phyloP scores from a whole-genome alignment of 208 protist genomes.

The Crithidia expoeki region DNA sequence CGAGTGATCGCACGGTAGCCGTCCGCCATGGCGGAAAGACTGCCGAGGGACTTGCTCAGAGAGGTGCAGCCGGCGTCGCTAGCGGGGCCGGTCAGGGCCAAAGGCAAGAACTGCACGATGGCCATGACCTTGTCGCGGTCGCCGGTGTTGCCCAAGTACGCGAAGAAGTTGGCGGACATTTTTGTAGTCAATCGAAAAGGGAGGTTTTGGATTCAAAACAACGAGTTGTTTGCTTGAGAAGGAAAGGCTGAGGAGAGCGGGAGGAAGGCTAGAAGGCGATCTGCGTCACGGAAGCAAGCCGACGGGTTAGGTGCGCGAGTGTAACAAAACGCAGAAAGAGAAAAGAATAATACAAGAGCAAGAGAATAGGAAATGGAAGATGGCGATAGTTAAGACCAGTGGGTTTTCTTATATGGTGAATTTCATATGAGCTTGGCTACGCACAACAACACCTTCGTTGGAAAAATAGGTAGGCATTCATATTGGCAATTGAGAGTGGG shows the following conservation, averaged over 20 bases:
- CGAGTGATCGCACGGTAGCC: slow-evolving; percentile 87
- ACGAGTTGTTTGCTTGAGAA: slow-evolving; percentile 18
- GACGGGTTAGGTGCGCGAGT: not conserved
- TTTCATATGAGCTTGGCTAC: too few species aligned
- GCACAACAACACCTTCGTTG: too few species aligned
- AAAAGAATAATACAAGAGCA: slow-evolving; percentile 13
- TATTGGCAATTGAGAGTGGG: too few species aligned
- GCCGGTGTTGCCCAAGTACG: slow-evolving; percentile 73
- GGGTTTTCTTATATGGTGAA: too few species aligned
- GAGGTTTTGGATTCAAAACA: too few species aligned
- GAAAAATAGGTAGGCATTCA: too few species aligned
- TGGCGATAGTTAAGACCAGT: too few species aligned
- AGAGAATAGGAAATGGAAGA: not conserved
- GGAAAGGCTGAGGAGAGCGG: not conserved
- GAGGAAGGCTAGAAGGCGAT: slow-evolving; percentile 14
- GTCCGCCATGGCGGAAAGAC: slow-evolving; percentile 81
- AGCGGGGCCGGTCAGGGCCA: slow-evolving; percentile 68
- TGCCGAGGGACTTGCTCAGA: slow-evolving; percentile 70
- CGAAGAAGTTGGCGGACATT: slow-evolving; percentile 56
- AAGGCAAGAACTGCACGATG: slow-evolving; percentile 85
- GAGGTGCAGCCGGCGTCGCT: slow-evolving; percentile 50
- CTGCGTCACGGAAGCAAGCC: slow-evolving; percentile 2
- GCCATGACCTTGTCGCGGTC: slow-evolving; percentile 92
- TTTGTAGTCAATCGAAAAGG: slow-evolving; percentile 2
- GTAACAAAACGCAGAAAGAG: not conserved